Evolutionary conservation across 2,329 filamentous ascomycete genomes (phyloP), one percentile per base, ranked within the genome.

Genomic region (Ophiostoma perfectum): DNA sequence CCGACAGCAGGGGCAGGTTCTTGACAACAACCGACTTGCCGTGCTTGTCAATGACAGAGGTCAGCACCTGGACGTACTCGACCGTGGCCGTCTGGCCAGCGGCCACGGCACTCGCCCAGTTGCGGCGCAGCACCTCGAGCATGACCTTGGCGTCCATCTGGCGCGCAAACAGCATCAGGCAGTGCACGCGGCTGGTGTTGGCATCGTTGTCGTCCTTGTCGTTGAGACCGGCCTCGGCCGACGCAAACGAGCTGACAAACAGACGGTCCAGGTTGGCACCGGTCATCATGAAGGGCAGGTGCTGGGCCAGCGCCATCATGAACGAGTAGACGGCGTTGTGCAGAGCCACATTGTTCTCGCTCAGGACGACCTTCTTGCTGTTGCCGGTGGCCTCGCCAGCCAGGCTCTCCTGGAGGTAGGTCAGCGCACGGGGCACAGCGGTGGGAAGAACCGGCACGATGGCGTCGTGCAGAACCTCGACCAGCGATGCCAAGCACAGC

Each of bases 231-330:
- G 85, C 82, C 68, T 83, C 83, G 16, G 91, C 88, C 64, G 92
- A 95, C 65, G 83, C 81, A 76, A 90, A 90, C 5, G 92, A 93
- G 11, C 91, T 83, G 14, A 83, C 80, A 39, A 98, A 79, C 64
- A 96, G 84, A 65, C 84, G 86, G 71, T 91, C 87, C 11, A 98
- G 78, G 73, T 94, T 89, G 5, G 85, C 82, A 1, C 86, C 86
- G 11, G 92, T 92, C 70, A 98, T 82, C 88, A 98, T 96, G 79
- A 91, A 97, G 0, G 94, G 92, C 39, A 98, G 81, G 73, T 95
- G 87, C 73, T 95, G 89, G 12, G 94, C 86, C 62, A 97, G 82
- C 7, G 92, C 86, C 64, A 88, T 89, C 70, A 97, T 82, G 69
- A 98, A 88, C 0, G 91, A 85, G 77, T 91, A 97, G 8, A 88